phyloP scores from a whole-genome alignment of 1,284 basidiomycete genomes.

The Papiliotrema fonsecae region DNA sequence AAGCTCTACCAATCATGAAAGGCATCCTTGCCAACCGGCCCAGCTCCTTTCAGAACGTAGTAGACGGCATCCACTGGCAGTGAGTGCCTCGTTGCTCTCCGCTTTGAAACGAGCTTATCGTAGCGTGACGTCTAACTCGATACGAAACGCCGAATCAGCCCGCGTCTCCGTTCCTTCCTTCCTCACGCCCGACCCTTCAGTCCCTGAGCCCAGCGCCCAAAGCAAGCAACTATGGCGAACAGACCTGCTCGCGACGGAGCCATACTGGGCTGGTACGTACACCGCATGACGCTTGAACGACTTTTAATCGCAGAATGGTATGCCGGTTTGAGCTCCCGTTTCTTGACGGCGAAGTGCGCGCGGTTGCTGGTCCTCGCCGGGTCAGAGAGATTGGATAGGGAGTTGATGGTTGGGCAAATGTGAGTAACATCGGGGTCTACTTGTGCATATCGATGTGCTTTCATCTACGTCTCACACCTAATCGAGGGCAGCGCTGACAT shows the following conservation, averaged over 20 bases:
- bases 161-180: conserved; percentile 78
- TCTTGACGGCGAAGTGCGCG: conserved; percentile 71
- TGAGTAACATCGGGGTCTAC: conserved; percentile 17
- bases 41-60: conserved; percentile 70
- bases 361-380: conserved; percentile 86
- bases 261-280: conserved; percentile 77
- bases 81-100: conserved; percentile 51
- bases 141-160: conserved; percentile 73
- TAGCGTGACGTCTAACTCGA: conserved; percentile 68
- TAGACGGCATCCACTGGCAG: conserved; percentile 94
- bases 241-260: conserved; percentile 74
- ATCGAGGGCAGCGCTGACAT: background rate
- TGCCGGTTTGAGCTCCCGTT: conserved; percentile 68
- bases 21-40: conserved; percentile 79
- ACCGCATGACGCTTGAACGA: no score
- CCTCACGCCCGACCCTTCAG: conserved; percentile 53
- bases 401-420: conserved; percentile 98
- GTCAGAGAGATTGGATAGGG: conserved; percentile 83
- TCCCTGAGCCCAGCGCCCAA: conserved; percentile 39
- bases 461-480: no score
- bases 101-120: background rate
- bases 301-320: conserved; percentile 73
- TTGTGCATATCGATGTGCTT: no score
- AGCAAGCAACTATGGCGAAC: conserved; percentile 66
- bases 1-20: conserved; percentile 86